A percentile compares a stretch with the other conserved stretches of the same genome.
Conservation (phyloP, 352 stramenopile genomes). For the Pilasporangium apinafurcum region DNA sequence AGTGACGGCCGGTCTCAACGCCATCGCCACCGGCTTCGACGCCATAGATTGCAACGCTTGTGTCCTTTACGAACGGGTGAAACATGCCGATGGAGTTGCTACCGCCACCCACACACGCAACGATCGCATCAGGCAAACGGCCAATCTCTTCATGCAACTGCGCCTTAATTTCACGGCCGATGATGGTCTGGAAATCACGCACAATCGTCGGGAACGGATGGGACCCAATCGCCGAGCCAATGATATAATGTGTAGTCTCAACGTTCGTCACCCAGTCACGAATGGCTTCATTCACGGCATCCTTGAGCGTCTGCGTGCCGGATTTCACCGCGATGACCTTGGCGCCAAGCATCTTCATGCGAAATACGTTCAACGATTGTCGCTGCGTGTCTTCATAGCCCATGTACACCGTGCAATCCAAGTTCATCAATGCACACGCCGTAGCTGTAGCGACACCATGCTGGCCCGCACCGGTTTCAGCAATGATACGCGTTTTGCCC, state of each 20-base stretch:
- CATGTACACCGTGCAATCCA: constrained; percentile 99
- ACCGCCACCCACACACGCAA: constrained; percentile 96
- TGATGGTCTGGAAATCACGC: constrained; percentile 96
- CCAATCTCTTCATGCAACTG: constrained; percentile 95
- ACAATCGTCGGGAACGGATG: constrained; percentile 99
- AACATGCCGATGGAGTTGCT: constrained; percentile 99
- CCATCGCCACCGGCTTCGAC: constrained; percentile 96
- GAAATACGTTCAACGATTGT: constrained; percentile 98
- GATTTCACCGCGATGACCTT: constrained; percentile 97
- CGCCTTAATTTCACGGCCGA: constrained; percentile 92
- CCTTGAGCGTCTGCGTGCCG: constrained; percentile 96
- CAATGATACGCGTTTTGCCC: constrained; percentile 97
- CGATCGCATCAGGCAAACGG: constrained; percentile 92
- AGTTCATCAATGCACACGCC: constrained; percentile 92
- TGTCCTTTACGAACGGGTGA: constrained; percentile 94
- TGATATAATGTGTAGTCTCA: constrained; percentile 98
- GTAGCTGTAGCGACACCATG: constrained; percentile 98
- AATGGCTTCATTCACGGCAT: constrained; percentile 98
- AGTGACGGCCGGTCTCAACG: constrained; percentile 87
- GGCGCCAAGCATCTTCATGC: constrained; percentile 99
- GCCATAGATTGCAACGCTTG: constrained; percentile 91
- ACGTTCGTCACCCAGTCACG: constrained; percentile 99
- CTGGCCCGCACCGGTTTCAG: constrained; percentile 97
- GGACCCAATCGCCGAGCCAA: constrained; percentile 96
- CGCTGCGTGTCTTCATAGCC: constrained; percentile 96